These are phyloP conservation scores for Paracamarosporium sp. DNA, from an alignment of 2,329 filamentous ascomycete genomes.

Conservation along the genomic window DNA sequence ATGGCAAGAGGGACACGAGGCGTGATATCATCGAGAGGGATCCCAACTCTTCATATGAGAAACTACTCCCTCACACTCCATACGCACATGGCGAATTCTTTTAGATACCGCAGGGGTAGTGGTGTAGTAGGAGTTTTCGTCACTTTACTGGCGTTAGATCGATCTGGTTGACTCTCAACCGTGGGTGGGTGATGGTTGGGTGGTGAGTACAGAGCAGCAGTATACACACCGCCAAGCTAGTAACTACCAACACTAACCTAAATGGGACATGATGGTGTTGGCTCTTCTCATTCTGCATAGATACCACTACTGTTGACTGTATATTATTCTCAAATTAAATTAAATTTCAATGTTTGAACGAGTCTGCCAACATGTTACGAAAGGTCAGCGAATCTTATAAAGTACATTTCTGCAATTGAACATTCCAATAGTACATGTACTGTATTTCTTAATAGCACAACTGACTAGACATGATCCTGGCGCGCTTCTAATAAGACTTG, in stretches of 20 bases:
- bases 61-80: conserved; percentile 1
- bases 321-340: background rate
- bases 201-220: too few species aligned
- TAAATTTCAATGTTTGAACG: background rate
- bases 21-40: conserved; percentile 2
- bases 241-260: too few species aligned
- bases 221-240: too few species aligned
- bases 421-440: too few species aligned
- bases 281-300: background rate
- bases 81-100: conserved; percentile 3
- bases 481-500: too few species aligned
- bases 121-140: background rate
- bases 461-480: too few species aligned
- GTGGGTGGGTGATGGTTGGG: too few species aligned
- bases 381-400: too few species aligned
- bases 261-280: background rate
- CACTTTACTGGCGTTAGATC: too few species aligned
- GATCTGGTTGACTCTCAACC: too few species aligned
- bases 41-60: background rate
- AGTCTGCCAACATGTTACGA: background rate
- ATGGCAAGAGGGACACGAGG: conserved; percentile 3
- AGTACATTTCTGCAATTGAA: too few species aligned
- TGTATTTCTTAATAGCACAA: too few species aligned
- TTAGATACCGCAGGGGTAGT: background rate
- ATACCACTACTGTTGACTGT: background rate